These are phyloP conservation scores for Colletotrichum graminicola DNA, from an alignment of 2,329 filamentous ascomycete species.

Conservation along the genomic window DNA sequence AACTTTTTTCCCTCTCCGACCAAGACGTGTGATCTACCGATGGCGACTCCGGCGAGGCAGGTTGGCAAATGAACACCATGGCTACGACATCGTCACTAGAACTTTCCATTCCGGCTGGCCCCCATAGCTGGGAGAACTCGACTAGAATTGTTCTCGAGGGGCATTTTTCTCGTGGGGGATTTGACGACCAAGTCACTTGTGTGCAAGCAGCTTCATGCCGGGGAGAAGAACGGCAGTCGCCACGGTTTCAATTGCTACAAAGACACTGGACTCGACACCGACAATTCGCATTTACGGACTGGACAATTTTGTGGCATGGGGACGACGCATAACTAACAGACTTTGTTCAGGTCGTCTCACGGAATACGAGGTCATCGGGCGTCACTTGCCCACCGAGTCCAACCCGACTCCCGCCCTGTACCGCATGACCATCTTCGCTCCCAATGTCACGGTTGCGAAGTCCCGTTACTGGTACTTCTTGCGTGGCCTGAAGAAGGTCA, in stretches of 20 bases:
- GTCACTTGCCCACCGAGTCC: conserved; percentile 96
- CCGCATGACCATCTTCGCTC: conserved; percentile 99
- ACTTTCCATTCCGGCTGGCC: background rate
- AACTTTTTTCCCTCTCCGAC: background rate
- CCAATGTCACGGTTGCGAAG: conserved; percentile 98
- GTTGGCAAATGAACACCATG: background rate
- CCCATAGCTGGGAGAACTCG: too few species aligned
- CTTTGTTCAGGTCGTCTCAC: conserved; percentile 88
- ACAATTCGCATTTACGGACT: conserved; percentile 4
- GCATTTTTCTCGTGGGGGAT: background rate
- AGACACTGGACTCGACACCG: background rate
- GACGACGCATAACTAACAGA: conserved; percentile 49
- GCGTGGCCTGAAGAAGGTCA: conserved; percentile 99
- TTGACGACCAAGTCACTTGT: background rate
- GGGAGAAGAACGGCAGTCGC: background rate
- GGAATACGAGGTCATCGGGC: conserved; percentile 99
- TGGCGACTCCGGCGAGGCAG: background rate
- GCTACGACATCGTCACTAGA: background rate
- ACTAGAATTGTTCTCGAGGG: background rate
- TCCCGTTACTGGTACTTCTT: conserved; percentile 99
- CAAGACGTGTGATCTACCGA: conserved; percentile 3
- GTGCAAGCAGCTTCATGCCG: background rate
- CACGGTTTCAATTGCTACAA: background rate
- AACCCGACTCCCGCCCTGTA: conserved; percentile 99
- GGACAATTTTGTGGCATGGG: background rate